phyloP scores from a whole-genome alignment of 164 flowering plant species.

The Vitis rupestris region DNA sequence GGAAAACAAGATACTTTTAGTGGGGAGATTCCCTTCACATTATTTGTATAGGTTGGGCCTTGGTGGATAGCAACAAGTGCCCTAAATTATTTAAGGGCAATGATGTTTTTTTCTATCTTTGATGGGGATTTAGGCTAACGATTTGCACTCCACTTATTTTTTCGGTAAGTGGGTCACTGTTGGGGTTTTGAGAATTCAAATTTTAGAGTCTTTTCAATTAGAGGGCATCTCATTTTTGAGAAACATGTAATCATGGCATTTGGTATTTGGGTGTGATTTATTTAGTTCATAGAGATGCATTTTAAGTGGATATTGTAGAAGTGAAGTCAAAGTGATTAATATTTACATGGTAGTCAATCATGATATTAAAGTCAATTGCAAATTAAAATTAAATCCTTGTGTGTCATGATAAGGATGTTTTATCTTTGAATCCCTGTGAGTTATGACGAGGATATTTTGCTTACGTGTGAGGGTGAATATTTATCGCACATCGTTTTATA shows the following conservation, averaged over 20 bases:
- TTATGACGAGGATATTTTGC: too few relatives aligned
- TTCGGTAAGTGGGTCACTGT: conserved; percentile 13
- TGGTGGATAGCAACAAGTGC: conserved; percentile 8
- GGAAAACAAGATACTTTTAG: conserved; percentile 12
- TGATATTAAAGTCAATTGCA: too few relatives aligned
- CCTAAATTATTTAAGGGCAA: conserved; percentile 1
- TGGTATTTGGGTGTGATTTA: not conserved
- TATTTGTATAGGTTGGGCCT: conserved; percentile 2
- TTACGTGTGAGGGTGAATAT: too few relatives aligned
- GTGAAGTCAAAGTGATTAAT: too few relatives aligned
- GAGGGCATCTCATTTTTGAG: not conserved
- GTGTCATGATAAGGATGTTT: too few relatives aligned
- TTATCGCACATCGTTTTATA: too few relatives aligned
- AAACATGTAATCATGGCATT: not conserved
- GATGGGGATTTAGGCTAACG: not conserved
- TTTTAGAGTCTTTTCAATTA: not conserved
- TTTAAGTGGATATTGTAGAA: too few relatives aligned
- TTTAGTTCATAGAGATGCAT: not conserved
- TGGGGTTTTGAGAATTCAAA: not conserved
- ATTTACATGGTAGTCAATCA: too few relatives aligned
- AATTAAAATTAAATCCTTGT: too few relatives aligned
- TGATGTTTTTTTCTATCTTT: too few relatives aligned
- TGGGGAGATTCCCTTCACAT: conserved; percentile 6
- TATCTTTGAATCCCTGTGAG: too few relatives aligned
- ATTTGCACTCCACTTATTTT: not conserved